These are phyloP conservation scores for Coniochaeta pulveracea DNA, from an alignment of 2,329 filamentous ascomycete species.

Conservation along the genomic window DNA sequence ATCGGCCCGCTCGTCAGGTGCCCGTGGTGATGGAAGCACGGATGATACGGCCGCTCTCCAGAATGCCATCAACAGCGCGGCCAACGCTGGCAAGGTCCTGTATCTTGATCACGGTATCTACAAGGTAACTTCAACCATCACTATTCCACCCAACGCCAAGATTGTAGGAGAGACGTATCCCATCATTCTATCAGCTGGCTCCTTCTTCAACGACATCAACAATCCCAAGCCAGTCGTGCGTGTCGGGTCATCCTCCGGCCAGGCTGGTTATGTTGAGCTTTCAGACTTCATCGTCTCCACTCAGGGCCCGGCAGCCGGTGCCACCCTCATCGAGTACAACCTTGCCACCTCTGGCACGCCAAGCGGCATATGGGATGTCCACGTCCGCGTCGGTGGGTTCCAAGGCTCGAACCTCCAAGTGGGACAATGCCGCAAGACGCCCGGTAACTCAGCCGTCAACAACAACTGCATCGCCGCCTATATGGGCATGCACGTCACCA, in stretches of 20 bases:
- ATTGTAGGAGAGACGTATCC: constrained; percentile 49
- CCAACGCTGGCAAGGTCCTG: constrained; percentile 33
- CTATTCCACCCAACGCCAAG: constrained; percentile 28
- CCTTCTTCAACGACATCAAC: constrained; percentile 43
- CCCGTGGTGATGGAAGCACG: constrained; percentile 38
- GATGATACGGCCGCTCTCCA: constrained; percentile 53
- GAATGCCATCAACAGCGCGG: constrained; percentile 38
- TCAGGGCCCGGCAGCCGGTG: constrained; percentile 53
- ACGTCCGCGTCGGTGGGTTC: constrained; percentile 62
- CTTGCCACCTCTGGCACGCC: constrained; percentile 33
- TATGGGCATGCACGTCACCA: constrained; percentile 30
- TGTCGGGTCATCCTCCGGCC: constrained; percentile 42
- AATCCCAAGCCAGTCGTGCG: constrained; percentile 53
- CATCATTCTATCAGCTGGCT: constrained; percentile 42
- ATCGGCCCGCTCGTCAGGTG: constrained; percentile 22
- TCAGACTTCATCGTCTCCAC: constrained; percentile 64
- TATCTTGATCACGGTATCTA: constrained; percentile 49
- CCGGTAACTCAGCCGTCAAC: constrained; percentile 17
- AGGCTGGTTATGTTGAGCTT: constrained; percentile 55
- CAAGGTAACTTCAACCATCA: constrained; percentile 33
- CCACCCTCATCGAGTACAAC: constrained; percentile 63
- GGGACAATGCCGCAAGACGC: constrained; percentile 50
- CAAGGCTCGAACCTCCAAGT: constrained; percentile 57
- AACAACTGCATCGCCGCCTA: constrained; percentile 22
- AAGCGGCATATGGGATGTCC: constrained; percentile 60